Evolutionary conservation across 2,329 filamentous ascomycete genomes (phyloP).

Genomic region (Cladosporium sp.): DNA sequence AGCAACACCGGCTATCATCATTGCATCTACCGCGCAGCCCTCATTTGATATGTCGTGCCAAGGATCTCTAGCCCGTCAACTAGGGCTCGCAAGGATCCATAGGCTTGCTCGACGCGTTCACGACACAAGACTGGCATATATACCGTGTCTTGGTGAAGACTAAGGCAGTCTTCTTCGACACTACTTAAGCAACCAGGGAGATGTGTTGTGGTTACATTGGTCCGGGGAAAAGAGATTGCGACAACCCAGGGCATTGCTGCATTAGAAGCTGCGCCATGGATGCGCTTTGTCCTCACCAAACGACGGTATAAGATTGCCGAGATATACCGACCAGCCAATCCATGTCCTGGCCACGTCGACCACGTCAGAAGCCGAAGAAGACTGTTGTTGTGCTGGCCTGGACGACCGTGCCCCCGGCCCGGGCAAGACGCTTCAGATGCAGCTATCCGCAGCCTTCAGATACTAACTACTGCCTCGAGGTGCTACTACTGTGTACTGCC

Average conservation of each 20-base stretch:
- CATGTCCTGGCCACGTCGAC: background rate
- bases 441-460: conserved; percentile 5
- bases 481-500: background rate
- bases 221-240: background rate
- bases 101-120: background rate
- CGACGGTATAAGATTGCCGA: conserved; percentile 9
- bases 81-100: background rate
- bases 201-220: background rate
- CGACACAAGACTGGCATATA: background rate
- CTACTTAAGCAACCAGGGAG: background rate
- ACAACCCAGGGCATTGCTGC: background rate
- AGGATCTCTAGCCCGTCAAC: background rate
- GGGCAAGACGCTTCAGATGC: background rate
- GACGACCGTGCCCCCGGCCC: background rate
- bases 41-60: background rate
- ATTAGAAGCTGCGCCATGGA: background rate
- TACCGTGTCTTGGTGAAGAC: background rate
- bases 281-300: background rate
- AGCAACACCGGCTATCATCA: background rate
- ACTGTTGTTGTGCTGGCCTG: background rate
- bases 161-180: background rate
- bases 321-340: background rate
- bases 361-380: background rate
- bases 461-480: background rate
- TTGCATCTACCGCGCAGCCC: background rate